phyloP scores from a whole-genome alignment of 345 rosid genomes.

The Brassica nigra region DNA sequence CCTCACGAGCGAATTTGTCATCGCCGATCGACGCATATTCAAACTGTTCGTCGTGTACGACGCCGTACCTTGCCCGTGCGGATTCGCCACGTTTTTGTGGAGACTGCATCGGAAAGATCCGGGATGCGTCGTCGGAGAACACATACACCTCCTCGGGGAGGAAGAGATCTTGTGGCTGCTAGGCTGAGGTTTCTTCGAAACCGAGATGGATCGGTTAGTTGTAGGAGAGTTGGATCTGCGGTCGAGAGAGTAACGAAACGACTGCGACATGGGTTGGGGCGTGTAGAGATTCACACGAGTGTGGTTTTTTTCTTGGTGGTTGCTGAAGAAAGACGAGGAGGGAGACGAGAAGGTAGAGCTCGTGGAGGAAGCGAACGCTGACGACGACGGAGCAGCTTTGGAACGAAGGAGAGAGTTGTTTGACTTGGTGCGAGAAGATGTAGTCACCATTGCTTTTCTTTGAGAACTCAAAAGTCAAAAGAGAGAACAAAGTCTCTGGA shows the following conservation, averaged over 20 bases:
- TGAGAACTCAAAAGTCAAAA: background rate
- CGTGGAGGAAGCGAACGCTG: constrained; percentile 40
- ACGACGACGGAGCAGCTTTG: constrained; percentile 12
- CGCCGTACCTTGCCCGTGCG: constrained; percentile 36
- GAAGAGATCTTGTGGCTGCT: no score
- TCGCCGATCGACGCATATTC: constrained; percentile 86
- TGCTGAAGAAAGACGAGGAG: constrained; percentile 37
- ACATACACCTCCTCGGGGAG: constrained; percentile 60
- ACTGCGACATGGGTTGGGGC: constrained; percentile 23
- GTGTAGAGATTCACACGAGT: constrained; percentile 33
- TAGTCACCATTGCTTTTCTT: constrained; percentile 31
- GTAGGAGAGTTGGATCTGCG: constrained; percentile 46
- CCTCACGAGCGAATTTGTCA: constrained; percentile 85
- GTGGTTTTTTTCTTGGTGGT: background rate
- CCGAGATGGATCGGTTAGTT: constrained; percentile 51
- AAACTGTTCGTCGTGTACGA: constrained; percentile 59
- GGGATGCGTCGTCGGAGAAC: constrained; percentile 87
- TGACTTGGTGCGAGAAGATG: constrained; percentile 36
- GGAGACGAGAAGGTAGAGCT: constrained; percentile 41
- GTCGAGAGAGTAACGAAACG: constrained; percentile 33
- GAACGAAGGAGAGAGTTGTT: constrained; percentile 33
- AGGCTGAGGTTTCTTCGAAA: constrained; percentile 39
- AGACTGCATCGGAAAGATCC: constrained; percentile 81
- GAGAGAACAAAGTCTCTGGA: background rate
- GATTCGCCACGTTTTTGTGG: constrained; percentile 53